These are phyloP conservation scores for Pichia nanzhaoensis DNA, from an alignment of 805 yeast species.

Conservation along the genomic window DNA sequence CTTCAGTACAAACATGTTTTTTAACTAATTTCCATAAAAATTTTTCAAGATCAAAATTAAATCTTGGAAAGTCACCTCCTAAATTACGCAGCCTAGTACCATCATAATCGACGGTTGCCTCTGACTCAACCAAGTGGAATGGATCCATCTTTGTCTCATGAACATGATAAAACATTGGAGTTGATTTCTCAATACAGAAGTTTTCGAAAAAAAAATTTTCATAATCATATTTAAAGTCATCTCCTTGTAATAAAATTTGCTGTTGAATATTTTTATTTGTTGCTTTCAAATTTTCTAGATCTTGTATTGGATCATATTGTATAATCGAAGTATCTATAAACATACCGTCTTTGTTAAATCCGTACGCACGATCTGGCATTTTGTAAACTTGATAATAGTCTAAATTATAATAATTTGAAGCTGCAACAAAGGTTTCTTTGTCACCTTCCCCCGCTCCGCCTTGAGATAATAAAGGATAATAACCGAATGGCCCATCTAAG, in stretches of 20 bases:
- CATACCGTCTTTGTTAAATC: slow-evolving; percentile 21
- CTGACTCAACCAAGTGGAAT: slow-evolving; percentile 24
- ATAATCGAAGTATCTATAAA: slow-evolving; percentile 23
- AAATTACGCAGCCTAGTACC: slow-evolving; percentile 16
- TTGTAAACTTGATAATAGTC: slow-evolving; percentile 45
- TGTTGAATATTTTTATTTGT: neutral
- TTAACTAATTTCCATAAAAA: slow-evolving; percentile 19
- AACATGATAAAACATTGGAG: slow-evolving; percentile 31
- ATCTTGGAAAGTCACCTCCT: slow-evolving; percentile 18
- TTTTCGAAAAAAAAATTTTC: slow-evolving; percentile 12
- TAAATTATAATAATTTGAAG: slow-evolving; percentile 43
- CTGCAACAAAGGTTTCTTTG: slow-evolving; percentile 66
- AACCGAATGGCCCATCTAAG: slow-evolving; percentile 53
- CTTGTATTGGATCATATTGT: slow-evolving; percentile 27
- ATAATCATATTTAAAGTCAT: slow-evolving; percentile 15
- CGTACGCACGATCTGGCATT: slow-evolving; percentile 24
- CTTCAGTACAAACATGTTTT: slow-evolving; percentile 16
- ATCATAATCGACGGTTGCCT: slow-evolving; percentile 11
- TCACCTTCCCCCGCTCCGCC: slow-evolving; percentile 75
- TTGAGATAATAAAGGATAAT: slow-evolving; percentile 53
- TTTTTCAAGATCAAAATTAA: slow-evolving; percentile 18
- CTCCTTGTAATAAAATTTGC: slow-evolving; percentile 11
- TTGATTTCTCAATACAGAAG: slow-evolving; percentile 16
- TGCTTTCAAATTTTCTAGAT: slow-evolving; percentile 15
- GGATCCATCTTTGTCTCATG: slow-evolving; percentile 46